phyloP scores from a whole-genome alignment of 1,284 basidiomycete genomes.

The Pascua guehoae region DNA sequence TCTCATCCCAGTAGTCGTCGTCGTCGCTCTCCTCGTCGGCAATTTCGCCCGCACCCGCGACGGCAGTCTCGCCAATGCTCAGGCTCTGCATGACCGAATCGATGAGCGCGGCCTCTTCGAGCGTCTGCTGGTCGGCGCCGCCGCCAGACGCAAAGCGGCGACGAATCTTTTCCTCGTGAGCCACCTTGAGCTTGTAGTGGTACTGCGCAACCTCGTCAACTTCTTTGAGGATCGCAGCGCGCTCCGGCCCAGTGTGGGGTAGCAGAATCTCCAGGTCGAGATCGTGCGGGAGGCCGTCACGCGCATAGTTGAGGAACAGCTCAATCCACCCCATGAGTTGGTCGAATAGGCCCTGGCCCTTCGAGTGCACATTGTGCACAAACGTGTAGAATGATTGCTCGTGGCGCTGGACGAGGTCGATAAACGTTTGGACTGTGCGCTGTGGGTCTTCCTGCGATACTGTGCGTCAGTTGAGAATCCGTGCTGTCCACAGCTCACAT shows the following conservation, averaged over 20 bases:
- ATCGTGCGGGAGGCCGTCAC: slow-evolving; percentile 69
- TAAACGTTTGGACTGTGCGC: slow-evolving; percentile 85
- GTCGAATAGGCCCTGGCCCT: slow-evolving; percentile 91
- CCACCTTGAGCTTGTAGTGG: slow-evolving; percentile 85
- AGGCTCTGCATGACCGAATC: slow-evolving; percentile 73
- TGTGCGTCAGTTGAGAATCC: slow-evolving; percentile 36
- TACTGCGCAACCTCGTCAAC: slow-evolving; percentile 82
- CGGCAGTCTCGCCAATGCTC: slow-evolving; percentile 70
- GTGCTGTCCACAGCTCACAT: slow-evolving; percentile 61
- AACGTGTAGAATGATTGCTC: slow-evolving; percentile 95
- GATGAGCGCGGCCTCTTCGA: slow-evolving; percentile 72
- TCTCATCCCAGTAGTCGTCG: slow-evolving; percentile 55
- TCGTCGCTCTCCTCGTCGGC: slow-evolving; percentile 65
- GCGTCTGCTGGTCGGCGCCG: slow-evolving; percentile 58
- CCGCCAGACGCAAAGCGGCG: slow-evolving; percentile 63
- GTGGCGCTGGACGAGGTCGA: slow-evolving; percentile 88
- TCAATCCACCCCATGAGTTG: slow-evolving; percentile 96
- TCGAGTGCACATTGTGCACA: slow-evolving; percentile 97
- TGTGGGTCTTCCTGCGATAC: slow-evolving; percentile 80
- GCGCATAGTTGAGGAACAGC: slow-evolving; percentile 83
- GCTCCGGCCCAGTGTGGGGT: slow-evolving; percentile 71
- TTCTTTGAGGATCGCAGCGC: slow-evolving; percentile 71
- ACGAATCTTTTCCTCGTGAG: slow-evolving; percentile 82
- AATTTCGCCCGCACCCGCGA: slow-evolving; percentile 71
- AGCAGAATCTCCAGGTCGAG: slow-evolving; percentile 81